Evolutionary conservation across 2,329 filamentous ascomycete species (phyloP), one percentile per base, ranked within the genome.

Genomic region (Podosphaera fusca): DNA sequence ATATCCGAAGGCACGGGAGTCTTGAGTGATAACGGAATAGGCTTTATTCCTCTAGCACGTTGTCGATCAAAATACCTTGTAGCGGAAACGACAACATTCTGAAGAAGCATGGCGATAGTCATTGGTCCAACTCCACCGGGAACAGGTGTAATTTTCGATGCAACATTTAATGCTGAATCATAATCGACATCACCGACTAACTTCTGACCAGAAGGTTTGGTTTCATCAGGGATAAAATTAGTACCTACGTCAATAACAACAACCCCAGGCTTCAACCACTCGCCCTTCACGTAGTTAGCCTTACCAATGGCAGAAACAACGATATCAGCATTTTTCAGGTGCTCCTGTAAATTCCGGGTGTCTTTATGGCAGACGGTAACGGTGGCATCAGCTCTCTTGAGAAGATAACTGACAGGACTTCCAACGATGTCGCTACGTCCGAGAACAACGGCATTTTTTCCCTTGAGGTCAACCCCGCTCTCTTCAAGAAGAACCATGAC

Each of bases 171-270:
- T 14, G 90, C 90, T 49, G 85, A 81, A 55, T 88, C 87, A 64
- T 82, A 96, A 65, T 98, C 88, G 47, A 98, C 92, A 69, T 98
- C 92, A 59, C 92, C 92, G 5, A 96, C 90, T 30, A 98, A 79
- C 62, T 89, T 81, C 69, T 92, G 80, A 38, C 92, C 92, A 10
- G 87, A 94, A 74, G 95, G 95, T 74, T 85, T 95, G 60, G 84
- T 83, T 42, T 81, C 75, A 67, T 98, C 92, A 4, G 86, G 79
- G 58, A 96, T 82, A 74, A 88, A 95, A 74, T 98, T 98, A 62
- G 89, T 98, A 60, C 92, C 92, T 21, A 98, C 92, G 66, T 98
- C 92, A 65, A 98, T 94, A 46, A 98, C 88, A 4, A 98, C 84
- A n/a, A 80, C 87, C 40, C 89, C 92, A 21, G 85, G 81, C 76